Percentiles rank a stretch among this genome's conserved stretches.
phyloP scores from a whole-genome alignment of 129 eudicot species.

The Logfia minima region DNA sequence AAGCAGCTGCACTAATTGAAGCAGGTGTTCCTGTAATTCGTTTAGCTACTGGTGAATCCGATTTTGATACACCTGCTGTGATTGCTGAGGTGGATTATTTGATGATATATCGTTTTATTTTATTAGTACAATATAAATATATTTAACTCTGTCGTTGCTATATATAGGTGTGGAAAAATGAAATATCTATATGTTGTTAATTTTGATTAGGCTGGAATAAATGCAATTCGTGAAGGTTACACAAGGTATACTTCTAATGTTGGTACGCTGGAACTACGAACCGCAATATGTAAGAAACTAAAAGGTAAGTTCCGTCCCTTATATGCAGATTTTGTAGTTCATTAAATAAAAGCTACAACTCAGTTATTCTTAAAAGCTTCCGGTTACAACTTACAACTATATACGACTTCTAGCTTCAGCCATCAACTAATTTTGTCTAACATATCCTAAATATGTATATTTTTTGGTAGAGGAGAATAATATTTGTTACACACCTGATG shows the following conservation, averaged over 20 bases:
- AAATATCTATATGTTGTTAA: too few relatives aligned
- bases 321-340: too few relatives aligned
- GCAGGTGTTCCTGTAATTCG: conserved; percentile 97
- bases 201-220: conserved; percentile 68
- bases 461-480: conserved; percentile 48
- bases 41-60: conserved; percentile 90
- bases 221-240: conserved; percentile 87
- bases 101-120: not conserved
- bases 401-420: too few relatives aligned
- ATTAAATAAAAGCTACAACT: too few relatives aligned
- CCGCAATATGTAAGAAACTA: conserved; percentile 81
- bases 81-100: conserved; percentile 63
- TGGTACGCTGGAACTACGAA: conserved; percentile 80
- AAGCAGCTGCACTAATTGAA: conserved; percentile 89
- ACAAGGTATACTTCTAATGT: conserved; percentile 97
- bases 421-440: too few relatives aligned
- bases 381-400: too few relatives aligned
- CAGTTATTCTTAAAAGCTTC: too few relatives aligned
- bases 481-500: conserved; percentile 81
- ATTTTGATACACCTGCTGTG: conserved; percentile 80
- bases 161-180: too few relatives aligned
- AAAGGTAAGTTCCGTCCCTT: conserved; percentile 48
- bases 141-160: too few relatives aligned
- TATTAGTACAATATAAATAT: too few relatives aligned
- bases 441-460: too few relatives aligned